Conservation (phyloP, 495 filamentous ascomycete species). For the Penicillium bialowiezense region DNA sequence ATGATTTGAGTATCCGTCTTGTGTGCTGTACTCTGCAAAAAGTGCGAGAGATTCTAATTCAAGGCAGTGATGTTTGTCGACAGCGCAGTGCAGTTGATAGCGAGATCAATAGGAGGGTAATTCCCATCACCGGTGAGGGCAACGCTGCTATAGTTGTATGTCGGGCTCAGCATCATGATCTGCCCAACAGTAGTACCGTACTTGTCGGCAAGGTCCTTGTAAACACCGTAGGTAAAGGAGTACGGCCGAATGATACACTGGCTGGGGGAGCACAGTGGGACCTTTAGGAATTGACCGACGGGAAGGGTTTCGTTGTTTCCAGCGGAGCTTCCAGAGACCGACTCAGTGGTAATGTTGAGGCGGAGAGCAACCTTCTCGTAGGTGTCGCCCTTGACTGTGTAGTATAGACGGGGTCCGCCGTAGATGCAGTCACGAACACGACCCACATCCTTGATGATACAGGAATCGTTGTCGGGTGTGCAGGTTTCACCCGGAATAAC, state of each 20-base stretch:
- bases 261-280: constrained; percentile 18
- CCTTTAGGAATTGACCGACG: constrained; percentile 12
- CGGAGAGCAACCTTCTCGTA: constrained; percentile 13
- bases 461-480: constrained; percentile 7
- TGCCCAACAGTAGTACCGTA: constrained; percentile 16
- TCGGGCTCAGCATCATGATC: constrained; percentile 14
- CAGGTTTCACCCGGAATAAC: constrained; percentile 8
- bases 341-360: constrained; percentile 11
- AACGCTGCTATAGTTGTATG: constrained; percentile 14
- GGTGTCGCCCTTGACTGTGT: constrained; percentile 14
- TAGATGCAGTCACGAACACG: constrained; percentile 8
- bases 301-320: background rate
- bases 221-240: constrained; percentile 16
- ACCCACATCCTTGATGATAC: constrained; percentile 1
- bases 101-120: too few relatives aligned
- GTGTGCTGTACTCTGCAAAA: too few relatives aligned
- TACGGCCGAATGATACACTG: constrained; percentile 7
- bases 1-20: too few relatives aligned
- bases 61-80: too few relatives aligned
- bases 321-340: background rate
- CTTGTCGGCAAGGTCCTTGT: constrained; percentile 21
- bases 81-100: too few relatives aligned
- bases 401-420: constrained; percentile 15
- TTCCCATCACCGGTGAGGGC: too few relatives aligned
- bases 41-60: too few relatives aligned